phyloP scores from a whole-genome alignment of 2,329 filamentous ascomycete genomes.

The Colletotrichum theobromicola region DNA sequence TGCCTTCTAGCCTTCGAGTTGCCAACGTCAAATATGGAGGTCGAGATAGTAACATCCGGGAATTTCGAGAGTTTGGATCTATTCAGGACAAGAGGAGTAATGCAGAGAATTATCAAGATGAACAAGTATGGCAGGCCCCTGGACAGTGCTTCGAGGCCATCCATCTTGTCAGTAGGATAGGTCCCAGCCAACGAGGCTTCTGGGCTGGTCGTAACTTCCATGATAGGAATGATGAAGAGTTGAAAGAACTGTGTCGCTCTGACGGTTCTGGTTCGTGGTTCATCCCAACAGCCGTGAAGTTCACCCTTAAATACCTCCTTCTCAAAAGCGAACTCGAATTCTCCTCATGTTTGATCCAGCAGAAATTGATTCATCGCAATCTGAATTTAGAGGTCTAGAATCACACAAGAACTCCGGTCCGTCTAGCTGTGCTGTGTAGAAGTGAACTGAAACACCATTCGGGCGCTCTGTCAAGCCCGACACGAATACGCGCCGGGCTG shows the following conservation, averaged over 20 bases:
- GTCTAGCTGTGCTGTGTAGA: background rate
- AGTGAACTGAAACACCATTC: background rate
- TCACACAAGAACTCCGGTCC: background rate
- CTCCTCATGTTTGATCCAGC: background rate
- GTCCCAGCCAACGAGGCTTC: background rate
- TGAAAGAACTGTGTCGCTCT: rapidly evolving
- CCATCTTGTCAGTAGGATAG: rapidly evolving
- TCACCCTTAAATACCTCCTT: background rate
- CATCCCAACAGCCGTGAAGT: background rate
- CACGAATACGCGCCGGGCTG: background rate
- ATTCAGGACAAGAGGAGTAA: background rate
- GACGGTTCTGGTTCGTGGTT: background rate
- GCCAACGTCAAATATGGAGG: rapidly evolving
- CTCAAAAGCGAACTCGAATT: background rate
- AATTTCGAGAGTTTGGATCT: background rate
- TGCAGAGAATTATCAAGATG: background rate
- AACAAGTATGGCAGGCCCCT: background rate
- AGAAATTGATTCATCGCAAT: background rate
- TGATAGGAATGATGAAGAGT: background rate
- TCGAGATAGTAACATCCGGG: background rate
- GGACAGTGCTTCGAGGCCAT: background rate
- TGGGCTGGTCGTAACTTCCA: background rate
- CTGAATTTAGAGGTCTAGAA: background rate
- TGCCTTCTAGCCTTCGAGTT: background rate
- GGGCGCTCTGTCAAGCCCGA: background rate